Base-by-base conservation (phyloP, 106 monocot genomes). In the Acorus calamus region DNA sequence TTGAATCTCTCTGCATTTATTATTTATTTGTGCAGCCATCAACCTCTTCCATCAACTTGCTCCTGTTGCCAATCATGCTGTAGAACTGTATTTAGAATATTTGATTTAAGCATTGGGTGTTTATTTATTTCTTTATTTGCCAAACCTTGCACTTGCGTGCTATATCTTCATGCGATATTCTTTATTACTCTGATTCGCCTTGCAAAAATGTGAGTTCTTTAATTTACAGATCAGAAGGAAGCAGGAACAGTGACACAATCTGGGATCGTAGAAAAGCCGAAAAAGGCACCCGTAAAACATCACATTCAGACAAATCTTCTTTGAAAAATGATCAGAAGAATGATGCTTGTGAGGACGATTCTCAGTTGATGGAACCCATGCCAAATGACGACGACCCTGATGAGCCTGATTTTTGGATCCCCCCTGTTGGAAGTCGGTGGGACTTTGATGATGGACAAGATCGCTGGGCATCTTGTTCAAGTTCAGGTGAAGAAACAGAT, bases 391-490 rank as follows among this genome's bases (percentile, higher is more conserved):
- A 55, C 56, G 88, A 75, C 9, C 43, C 70, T 43, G 80, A 85
- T 61, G 81, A 83, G 73, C 63, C 70, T 46, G 76, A 88, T 67
- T 92, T 91, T 64, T 98, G 96, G 96, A 71, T 71, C n/a, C 96
- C 96, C 51, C 88, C 96, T 59, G 60, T 76, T 63, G 91, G 87
- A 45, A 69, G 78, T 47, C 96, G 91, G 46, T 91, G 90, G 96
- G 96, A 87, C 59, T 81, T 77, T 57, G 96, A 91, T 73, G 76
- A 88, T 83, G 96, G 91, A 59, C 85, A 74, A 62, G 80, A 84
- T 74, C 78, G 87, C 42, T 88, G 96, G 96, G 77, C 71, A 68
- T 64, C 74, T 65, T 54, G 45, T 63, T 43, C 58, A 44, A 63
- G 44, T 52, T 68, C 69, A 11, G 63, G 62, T 49, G 1, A 52